Evolutionary conservation across 2,329 filamentous ascomycete species (phyloP), one percentile per base, ranked within the genome.

Genomic region (Fusarium paranaense): DNA sequence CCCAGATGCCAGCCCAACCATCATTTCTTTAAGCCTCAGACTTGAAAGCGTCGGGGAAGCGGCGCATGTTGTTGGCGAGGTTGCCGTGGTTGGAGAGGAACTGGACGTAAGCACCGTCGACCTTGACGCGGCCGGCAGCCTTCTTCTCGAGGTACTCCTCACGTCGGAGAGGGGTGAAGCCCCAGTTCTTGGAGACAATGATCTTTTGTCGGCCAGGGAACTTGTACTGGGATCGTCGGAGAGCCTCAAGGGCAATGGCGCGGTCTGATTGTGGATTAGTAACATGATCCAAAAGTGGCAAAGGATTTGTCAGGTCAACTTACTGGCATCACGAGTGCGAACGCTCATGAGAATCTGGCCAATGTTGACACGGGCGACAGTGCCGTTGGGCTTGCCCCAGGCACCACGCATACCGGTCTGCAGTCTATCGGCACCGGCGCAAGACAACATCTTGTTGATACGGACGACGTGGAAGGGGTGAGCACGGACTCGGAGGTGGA

Each of bases 391-490:
- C 93, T 99, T 99, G 85, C 97, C 97, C 93, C 95, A 99, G 82
- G 97, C 97, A 93, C 97, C 97, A 93, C 97, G 96, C 97, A 99
- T 99, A 91, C 97, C 97, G 82, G 97, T 99, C 90, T 99, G 97
- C 88, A 99, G 91, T 93, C 97, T 95, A 98, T 99, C 97, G 93
- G 97, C 97, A 92, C 97, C 97, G 84, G 97, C 97, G 88, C 97
- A 99, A 85, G 97, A 98, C 95, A 99, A 96, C 97, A 99, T 99
- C 94, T 99, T 99, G 95, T 99, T 99, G 95, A 99, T 99, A 89
- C 97, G 97, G 91, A 99, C 94, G 89, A 99, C 97, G 91, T 99
- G 97, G 95, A 94, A 99, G 80, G 97, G 97, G 92, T 99, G 97
- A 84, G 95, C 95, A 85, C 97, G 91, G 84, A 93, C 90, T 81